Conservation (phyloP, 768 basidiomycete genomes). For the Collybiopsis luxurians region DNA sequence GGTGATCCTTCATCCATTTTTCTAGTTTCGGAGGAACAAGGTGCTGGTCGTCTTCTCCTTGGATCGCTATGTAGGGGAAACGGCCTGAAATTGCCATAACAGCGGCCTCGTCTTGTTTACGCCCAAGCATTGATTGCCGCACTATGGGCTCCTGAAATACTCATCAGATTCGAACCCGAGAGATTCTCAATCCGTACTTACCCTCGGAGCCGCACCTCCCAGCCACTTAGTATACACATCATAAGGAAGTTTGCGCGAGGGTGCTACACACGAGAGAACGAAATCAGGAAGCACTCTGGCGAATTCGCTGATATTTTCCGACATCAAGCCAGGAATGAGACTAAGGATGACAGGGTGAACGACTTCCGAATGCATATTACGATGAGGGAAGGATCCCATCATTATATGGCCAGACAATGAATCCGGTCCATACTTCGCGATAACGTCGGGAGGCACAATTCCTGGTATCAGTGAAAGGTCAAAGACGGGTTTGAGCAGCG, state of each 20-base stretch:
- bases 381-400: constrained; percentile 6
- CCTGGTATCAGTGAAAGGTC: background rate
- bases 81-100: background rate
- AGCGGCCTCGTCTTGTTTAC: background rate
- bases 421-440: background rate
- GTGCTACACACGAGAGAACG: constrained; percentile 1
- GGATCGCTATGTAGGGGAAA: constrained; percentile 2
- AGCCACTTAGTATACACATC: constrained; percentile 4
- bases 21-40: background rate
- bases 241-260: background rate
- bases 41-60: constrained; percentile 3
- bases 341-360: constrained; percentile 3
- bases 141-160: background rate
- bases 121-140: constrained; percentile 4
- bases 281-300: background rate
- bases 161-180: background rate
- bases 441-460: constrained; percentile 4
- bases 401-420: constrained; percentile 2
- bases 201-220: constrained; percentile 1
- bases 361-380: constrained; percentile 5
- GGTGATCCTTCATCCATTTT: constrained; percentile 4
- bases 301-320: background rate
- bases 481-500: background rate
- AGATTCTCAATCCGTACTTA: background rate
- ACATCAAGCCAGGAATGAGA: constrained; percentile 1